These are phyloP conservation scores for Syzygium oleosum DNA, from an alignment of 345 rosid genomes.

Conservation along the genomic window DNA sequence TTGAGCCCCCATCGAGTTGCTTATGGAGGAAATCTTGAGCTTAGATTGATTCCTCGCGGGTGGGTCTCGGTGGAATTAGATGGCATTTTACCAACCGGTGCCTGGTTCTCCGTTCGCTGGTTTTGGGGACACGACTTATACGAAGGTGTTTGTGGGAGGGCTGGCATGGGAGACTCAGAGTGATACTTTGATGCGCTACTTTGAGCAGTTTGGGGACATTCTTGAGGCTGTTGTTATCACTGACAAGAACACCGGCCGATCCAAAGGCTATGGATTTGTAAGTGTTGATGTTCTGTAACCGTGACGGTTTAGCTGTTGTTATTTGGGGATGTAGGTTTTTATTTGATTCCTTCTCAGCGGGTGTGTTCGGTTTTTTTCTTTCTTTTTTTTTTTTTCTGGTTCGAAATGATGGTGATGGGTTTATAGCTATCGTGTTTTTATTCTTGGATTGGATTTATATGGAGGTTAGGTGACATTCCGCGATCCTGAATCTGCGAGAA, in stretches of 20 bases:
- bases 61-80: neutral
- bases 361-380: neutral
- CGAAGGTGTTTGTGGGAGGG: constrained; percentile 35
- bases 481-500: constrained; percentile 22
- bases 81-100: constrained; percentile 11
- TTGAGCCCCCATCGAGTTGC: neutral
- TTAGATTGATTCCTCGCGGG: neutral
- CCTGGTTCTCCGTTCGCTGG: constrained; percentile 2
- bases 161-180: constrained; percentile 37
- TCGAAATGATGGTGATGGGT: neutral
- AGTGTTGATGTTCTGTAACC: neutral
- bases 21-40: neutral
- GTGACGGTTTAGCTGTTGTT: neutral
- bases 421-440: neutral
- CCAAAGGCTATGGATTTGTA: constrained; percentile 41
- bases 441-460: neutral
- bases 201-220: constrained; percentile 33
- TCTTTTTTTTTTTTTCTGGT: neutral
- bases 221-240: constrained; percentile 33
- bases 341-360: neutral
- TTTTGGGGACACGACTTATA: constrained; percentile 21
- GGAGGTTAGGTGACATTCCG: constrained; percentile 15
- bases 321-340: neutral
- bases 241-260: constrained; percentile 31
- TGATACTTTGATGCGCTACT: constrained; percentile 19